Percentiles rank a stretch among this genome's conserved stretches.
Conservation (phyloP, 1,284 basidiomycete genomes). For the Cryptococcus sp. region DNA sequence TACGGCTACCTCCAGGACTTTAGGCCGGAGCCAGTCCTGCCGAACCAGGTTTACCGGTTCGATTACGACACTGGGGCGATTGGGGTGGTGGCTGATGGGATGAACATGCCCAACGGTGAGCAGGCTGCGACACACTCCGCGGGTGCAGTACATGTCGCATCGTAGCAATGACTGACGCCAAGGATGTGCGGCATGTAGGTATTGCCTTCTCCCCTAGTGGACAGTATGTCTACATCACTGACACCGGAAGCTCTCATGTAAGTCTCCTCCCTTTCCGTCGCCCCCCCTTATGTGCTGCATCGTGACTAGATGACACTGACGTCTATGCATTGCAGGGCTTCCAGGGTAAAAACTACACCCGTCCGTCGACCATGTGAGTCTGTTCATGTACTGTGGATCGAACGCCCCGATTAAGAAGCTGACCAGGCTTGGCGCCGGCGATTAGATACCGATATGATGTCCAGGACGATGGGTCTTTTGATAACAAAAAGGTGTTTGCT, state of each 20-base stretch:
- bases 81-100: constrained; percentile 66
- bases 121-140: not conserved
- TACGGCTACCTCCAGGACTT: constrained; percentile 61
- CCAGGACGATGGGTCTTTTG: constrained; percentile 57
- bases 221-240: constrained; percentile 63
- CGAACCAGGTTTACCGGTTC: constrained; percentile 69
- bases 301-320: constrained; percentile 46
- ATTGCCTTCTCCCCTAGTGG: constrained; percentile 67
- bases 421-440: not conserved
- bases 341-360: constrained; percentile 60
- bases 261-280: constrained; percentile 1
- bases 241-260: constrained; percentile 22
- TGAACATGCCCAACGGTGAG: constrained; percentile 50
- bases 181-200: constrained; percentile 50
- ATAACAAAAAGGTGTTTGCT: constrained; percentile 67
- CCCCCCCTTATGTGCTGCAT: not conserved
- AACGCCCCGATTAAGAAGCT: not conserved
- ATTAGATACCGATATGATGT: constrained; percentile 69
- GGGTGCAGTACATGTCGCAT: not conserved
- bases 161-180: not conserved
- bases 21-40: constrained; percentile 61
- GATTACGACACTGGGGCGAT: constrained; percentile 62
- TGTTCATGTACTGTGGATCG: no score
- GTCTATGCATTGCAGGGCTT: constrained; percentile 60
- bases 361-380: constrained; percentile 65